Evolutionary conservation across 345 rosid species (phyloP), one percentile per base, ranked within the genome.

Genomic region (Raphanus sativus): DNA sequence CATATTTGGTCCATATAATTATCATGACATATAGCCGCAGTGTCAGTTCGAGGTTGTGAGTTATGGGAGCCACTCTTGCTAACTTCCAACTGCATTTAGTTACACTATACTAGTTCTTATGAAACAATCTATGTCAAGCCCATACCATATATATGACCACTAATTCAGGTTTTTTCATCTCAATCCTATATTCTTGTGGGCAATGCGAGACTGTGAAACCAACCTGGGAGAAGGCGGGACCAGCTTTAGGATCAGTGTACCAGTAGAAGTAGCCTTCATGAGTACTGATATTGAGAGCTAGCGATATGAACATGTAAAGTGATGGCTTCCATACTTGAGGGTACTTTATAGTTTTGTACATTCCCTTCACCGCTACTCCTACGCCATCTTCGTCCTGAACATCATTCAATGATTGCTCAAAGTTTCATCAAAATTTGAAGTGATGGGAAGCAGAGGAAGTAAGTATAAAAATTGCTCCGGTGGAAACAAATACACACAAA

Each of bases 321-420:
- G 96, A 88, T 72, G 97, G 96, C 81, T 90, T 92, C 97, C 96
- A 90, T 25, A 92, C 97, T 75, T 85, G 87, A 34, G 96, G 93
- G 56, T 78, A 84, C 71, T 81, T 86, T 11, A 92, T 90, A 33
- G 96, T 87, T 75, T 80, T 82, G 74, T 59, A 74, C 89, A 86
- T 89, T 28, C 85, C 92, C 26, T 65, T 80, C 66, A 89, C 45
- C 3, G 93, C 90, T n/a, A 73, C 64, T 77, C 75, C 81, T 21
- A 91, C 2, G 17, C 75, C 83, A 61, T 86, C 87, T 67, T 73
- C 15, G 58, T 78, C 84, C 92, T 90, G 82, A 76, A 78, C 13
- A 72, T 26, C 50, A 52, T 69, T 17, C 58, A 72, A 59, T 16
- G 9, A 65, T 65, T 59, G 16, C 62, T 42, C 62, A 59, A 5